Percentiles rank a stretch among this genome's conserved stretches.
These are phyloP conservation scores for Diaporthe destruens DNA, from an alignment of 2,329 filamentous ascomycete species.

Conservation along the genomic window DNA sequence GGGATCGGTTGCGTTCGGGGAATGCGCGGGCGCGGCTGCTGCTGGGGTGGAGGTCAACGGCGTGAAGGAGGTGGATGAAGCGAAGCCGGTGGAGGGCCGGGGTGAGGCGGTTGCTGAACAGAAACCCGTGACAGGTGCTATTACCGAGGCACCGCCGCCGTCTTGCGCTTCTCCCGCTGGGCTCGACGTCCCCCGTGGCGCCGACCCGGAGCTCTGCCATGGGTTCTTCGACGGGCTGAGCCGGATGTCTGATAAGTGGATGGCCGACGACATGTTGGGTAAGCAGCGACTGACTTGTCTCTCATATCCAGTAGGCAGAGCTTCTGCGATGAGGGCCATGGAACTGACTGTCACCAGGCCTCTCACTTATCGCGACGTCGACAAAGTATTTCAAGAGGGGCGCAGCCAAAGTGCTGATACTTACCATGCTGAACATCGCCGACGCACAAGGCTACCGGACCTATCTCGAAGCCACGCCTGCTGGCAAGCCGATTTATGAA, in stretches of 20 bases:
- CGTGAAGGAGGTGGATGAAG: background rate
- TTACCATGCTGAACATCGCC: constrained; percentile 12
- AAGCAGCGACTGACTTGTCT: background rate
- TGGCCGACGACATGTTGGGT: constrained; percentile 3
- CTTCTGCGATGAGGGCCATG: background rate
- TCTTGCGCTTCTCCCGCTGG: background rate
- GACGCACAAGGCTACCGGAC: background rate
- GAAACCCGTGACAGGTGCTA: background rate
- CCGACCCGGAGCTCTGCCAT: constrained; percentile 7
- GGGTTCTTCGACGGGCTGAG: constrained; percentile 15
- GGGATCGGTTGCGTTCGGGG: background rate
- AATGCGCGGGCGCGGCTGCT: background rate
- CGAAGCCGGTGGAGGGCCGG: background rate
- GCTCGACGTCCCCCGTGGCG: background rate
- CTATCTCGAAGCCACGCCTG: constrained; percentile 21
- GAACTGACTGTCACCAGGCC: background rate
- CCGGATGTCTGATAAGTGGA: constrained; percentile 21
- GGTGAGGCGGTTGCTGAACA: background rate
- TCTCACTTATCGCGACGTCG: constrained; percentile 16
- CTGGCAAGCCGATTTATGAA: constrained; percentile 17
- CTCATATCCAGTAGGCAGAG: background rate
- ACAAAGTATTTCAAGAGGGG: constrained; percentile 21
- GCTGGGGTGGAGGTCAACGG: background rate
- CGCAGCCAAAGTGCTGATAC: constrained; percentile 16
- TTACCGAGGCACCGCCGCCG: background rate